These are phyloP conservation scores for Filobasidium floriforme DNA, from an alignment of 768 basidiomycete genomes.

Conservation along the genomic window DNA sequence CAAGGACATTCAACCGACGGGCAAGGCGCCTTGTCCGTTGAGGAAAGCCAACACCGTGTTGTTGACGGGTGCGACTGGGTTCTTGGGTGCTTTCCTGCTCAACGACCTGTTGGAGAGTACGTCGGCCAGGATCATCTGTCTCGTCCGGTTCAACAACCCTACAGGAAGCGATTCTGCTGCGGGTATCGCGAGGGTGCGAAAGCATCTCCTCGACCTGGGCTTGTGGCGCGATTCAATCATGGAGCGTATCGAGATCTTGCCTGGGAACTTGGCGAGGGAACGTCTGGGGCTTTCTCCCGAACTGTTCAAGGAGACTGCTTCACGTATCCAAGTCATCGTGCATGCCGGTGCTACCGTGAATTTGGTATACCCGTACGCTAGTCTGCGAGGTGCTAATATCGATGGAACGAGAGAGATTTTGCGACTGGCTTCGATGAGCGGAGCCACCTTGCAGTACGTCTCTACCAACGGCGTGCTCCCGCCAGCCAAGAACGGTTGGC, in stretches of 20 bases:
- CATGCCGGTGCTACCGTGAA: conserved; percentile 25
- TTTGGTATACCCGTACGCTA: conserved; percentile 24
- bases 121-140: conserved; percentile 19
- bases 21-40: conserved; percentile 12
- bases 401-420: conserved; percentile 22
- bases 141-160: conserved; percentile 21
- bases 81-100: conserved; percentile 19
- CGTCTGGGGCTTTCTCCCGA: conserved; percentile 20
- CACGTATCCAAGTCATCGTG: conserved; percentile 23
- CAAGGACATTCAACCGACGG: conserved; percentile 17
- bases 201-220: conserved; percentile 23
- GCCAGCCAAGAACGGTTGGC: conserved; percentile 19
- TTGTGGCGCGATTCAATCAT: conserved; percentile 23
- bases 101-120: conserved; percentile 17
- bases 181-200: conserved; percentile 21
- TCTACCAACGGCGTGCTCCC: conserved; percentile 21
- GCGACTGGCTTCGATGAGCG: conserved; percentile 19
- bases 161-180: conserved; percentile 18
- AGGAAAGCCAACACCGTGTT: conserved; percentile 17
- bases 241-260: conserved; percentile 22
- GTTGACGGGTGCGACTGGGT: conserved; percentile 21
- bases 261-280: conserved; percentile 19
- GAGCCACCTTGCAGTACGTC: conserved; percentile 20
- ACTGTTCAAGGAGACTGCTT: conserved; percentile 13
- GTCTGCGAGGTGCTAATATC: conserved; percentile 22